phyloP scores from a whole-genome alignment of 768 basidiomycete genomes.

The Tylopilus cervinicoccineus region DNA sequence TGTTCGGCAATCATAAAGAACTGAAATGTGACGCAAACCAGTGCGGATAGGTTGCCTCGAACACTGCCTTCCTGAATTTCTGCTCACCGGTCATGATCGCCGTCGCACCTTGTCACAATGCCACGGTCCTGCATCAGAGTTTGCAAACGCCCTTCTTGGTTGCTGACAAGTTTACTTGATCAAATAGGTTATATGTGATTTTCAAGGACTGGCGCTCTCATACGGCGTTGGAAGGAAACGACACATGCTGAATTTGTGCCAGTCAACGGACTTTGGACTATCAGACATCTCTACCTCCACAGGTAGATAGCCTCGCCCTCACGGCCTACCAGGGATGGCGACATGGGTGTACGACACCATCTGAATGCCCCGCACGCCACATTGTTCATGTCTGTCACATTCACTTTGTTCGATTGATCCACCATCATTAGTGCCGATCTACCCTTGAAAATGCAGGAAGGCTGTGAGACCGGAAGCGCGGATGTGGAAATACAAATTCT shows the following conservation, averaged over 20 bases:
- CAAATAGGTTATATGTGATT: neutral
- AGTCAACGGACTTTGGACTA: too few relatives aligned
- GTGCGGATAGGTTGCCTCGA: neutral
- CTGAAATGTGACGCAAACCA: neutral
- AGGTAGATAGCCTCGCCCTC: too few relatives aligned
- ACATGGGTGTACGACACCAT: neutral
- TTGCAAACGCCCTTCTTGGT: neutral
- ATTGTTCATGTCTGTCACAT: neutral
- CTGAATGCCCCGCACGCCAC: neutral
- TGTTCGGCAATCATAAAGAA: neutral
- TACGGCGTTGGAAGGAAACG: too few relatives aligned
- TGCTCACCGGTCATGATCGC: neutral
- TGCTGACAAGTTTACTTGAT: neutral
- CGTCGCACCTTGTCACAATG: neutral
- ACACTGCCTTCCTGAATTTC: conserved; percentile 9
- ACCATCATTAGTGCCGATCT: neutral
- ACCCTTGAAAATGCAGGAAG: neutral
- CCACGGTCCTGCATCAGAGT: neutral
- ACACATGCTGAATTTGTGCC: too few relatives aligned
- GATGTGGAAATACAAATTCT: too few relatives aligned
- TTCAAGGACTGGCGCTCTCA: neutral
- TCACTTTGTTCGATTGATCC: neutral
- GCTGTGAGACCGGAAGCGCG: too few relatives aligned
- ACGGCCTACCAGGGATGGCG: neutral
- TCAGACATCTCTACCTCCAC: too few relatives aligned